phyloP scores from a whole-genome alignment of 192 early-diverging fungal species.

The Linnemannia elongata region DNA sequence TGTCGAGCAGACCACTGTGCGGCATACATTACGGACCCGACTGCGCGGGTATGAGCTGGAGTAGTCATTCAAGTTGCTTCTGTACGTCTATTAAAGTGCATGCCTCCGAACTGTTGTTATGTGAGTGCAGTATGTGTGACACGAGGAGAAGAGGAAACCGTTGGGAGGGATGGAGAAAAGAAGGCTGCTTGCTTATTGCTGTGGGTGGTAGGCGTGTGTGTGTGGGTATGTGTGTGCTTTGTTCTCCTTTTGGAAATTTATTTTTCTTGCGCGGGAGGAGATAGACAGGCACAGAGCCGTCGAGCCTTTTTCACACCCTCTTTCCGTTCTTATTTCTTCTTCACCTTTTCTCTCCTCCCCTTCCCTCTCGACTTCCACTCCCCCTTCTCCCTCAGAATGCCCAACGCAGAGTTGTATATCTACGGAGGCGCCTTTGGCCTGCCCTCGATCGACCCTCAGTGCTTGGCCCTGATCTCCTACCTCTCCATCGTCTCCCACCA shows the following conservation, averaged over 20 bases:
- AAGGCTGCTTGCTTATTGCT: no score
- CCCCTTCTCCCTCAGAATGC: not conserved
- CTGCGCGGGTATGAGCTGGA: slow-evolving; percentile 16
- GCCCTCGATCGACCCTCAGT: slow-evolving; percentile 81
- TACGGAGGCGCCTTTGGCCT: slow-evolving; percentile 76
- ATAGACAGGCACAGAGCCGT: not conserved
- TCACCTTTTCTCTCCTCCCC: not conserved
- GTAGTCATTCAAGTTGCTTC: not conserved
- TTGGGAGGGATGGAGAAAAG: not conserved
- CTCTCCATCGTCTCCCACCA: slow-evolving; percentile 66
- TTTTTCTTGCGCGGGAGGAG: not conserved
- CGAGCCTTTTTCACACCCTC: no score
- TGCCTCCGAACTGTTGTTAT: not conserved
- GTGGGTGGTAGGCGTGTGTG: not conserved
- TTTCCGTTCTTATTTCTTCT: not conserved
- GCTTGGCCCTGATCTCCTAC: slow-evolving; percentile 74
- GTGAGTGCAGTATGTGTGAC: not conserved
- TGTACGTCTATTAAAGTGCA: not conserved
- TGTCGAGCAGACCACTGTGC: slow-evolving; percentile 2
- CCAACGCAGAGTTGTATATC: slow-evolving; percentile 72
- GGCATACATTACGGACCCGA: not conserved
- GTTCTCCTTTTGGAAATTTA: not conserved
- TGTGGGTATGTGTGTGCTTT: no score
- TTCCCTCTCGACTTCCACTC: not conserved
- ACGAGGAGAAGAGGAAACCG: not conserved